Base-by-base conservation (phyloP, 345 rosid genomes). In the Populus simonii region DNA sequence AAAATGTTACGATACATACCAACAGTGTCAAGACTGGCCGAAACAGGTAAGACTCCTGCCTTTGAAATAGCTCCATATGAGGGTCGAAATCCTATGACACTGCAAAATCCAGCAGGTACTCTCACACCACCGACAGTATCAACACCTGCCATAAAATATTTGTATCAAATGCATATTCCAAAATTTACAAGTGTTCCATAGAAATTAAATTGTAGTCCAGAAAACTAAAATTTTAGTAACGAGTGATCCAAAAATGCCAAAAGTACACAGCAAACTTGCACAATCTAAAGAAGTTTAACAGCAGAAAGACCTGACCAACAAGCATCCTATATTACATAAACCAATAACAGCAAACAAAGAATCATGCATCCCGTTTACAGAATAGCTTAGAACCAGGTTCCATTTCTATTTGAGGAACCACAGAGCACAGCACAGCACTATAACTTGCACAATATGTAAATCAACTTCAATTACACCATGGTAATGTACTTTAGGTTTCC, bases 71-170 rank as follows among this genome's bases (percentile, higher is more conserved):
- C 86, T 38, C 98, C 95, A 80, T 90, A 85, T 16, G 99, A 93
- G 23, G 92, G 89, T 72, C 92, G 87, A 80, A 96, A 96, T 73
- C 99, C 99, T 70, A 96, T 74, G 75, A 92, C 72, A 70, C 98
- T 92, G 82, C 98, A 96, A 78, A 80, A 96, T 63, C 86, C 93
- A 29, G 98, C 92, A 53, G 99, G 97, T 68, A 93, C 85, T 85
- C 99, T 93, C 77, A 93, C 94, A 57, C 95, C 99, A 29, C 99
- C 99, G 79, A 90, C 83, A 13, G 96, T 86, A 79, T 96, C 99
- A 39, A 90, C 49, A 83, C 99, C 99, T 93, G 90, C 81, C 86
- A 86, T 39, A 70, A 67, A 78, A 68, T 68, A 53, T 29, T 61
- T 25, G 38, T 29, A 72, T 57, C 8, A 77, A 75, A 77, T 39